These are phyloP conservation scores for Calocera viscosa DNA, from an alignment of 768 basidiomycete species.

Conservation along the genomic window DNA sequence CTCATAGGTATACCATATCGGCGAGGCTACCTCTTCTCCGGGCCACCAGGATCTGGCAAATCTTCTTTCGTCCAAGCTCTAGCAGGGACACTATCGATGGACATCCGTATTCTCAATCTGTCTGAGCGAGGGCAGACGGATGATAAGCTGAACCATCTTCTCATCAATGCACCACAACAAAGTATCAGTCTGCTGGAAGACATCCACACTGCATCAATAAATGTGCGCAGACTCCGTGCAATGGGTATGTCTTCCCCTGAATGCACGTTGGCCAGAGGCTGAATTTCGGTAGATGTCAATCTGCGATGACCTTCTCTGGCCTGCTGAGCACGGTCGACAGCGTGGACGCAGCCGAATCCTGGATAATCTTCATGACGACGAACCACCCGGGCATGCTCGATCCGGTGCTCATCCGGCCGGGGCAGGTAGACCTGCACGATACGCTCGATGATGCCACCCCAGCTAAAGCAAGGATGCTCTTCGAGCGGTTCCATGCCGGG, in stretches of 20 bases:
- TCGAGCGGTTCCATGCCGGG: conserved; percentile 65
- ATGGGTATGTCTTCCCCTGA: no score
- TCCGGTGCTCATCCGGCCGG: conserved; percentile 88
- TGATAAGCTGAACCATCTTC: conserved; percentile 86
- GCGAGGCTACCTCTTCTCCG: conserved; percentile 85
- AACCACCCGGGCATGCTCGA: conserved; percentile 85
- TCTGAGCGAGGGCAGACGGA: conserved; percentile 93
- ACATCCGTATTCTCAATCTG: conserved; percentile 90
- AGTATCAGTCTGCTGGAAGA: conserved; percentile 93
- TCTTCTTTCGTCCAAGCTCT: conserved; percentile 97
- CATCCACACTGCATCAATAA: conserved; percentile 90
- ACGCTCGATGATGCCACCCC: conserved; percentile 79
- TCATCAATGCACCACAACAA: conserved; percentile 85
- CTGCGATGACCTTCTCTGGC: conserved; percentile 93
- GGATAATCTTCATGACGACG: conserved; percentile 99
- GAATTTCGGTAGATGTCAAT: conserved; percentile 64
- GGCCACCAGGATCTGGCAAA: conserved; percentile 96
- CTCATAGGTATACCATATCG: conserved; percentile 84
- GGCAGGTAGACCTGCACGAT: conserved; percentile 78
- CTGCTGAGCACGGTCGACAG: conserved; percentile 95
- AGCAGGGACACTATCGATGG: conserved; percentile 82
- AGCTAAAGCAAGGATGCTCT: conserved; percentile 62
- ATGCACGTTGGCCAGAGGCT: no score
- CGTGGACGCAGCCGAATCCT: conserved; percentile 92
- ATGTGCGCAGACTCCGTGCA: conserved; percentile 76